Conservation (phyloP, 2,329 filamentous ascomycete genomes). For the Macrophomina tecta region DNA sequence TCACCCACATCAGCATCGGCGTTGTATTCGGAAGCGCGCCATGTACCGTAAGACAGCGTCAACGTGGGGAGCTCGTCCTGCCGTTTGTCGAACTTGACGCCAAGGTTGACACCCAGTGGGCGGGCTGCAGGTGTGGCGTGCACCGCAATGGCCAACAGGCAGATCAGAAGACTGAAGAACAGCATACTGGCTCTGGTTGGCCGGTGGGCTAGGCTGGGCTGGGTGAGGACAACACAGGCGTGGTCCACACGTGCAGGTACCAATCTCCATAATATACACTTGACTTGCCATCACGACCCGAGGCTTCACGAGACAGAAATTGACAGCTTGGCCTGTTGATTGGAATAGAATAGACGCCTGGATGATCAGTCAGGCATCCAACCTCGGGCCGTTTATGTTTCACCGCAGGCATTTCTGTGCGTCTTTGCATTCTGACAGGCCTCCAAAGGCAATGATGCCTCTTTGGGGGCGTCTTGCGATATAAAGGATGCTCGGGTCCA, state of each 20-base stretch:
- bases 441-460: background rate
- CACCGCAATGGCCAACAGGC: background rate
- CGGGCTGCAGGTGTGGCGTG: slow-evolving; percentile 12
- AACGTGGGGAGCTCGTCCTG: slow-evolving; percentile 25
- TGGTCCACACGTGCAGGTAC: slow-evolving; percentile 1
- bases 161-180: slow-evolving; percentile 4
- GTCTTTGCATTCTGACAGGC: background rate
- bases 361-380: background rate
- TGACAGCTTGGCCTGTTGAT: background rate
- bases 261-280: slow-evolving; percentile 11
- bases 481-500: background rate
- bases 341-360: background rate
- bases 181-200: slow-evolving; percentile 10
- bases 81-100: slow-evolving; percentile 24
- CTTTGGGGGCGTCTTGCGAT: background rate
- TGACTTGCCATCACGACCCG: background rate
- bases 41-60: slow-evolving; percentile 23
- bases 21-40: slow-evolving; percentile 22
- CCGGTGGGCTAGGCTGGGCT: background rate
- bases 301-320: slow-evolving; percentile 11
- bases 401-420: slow-evolving; percentile 3
- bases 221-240: background rate
- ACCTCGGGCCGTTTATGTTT: slow-evolving; percentile 5
- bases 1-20: slow-evolving; percentile 18
- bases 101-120: slow-evolving; percentile 3